Evolutionary conservation across 1,139 yeast species (phyloP).

Genomic region (Keqinozyma sinolaborantium): DNA sequence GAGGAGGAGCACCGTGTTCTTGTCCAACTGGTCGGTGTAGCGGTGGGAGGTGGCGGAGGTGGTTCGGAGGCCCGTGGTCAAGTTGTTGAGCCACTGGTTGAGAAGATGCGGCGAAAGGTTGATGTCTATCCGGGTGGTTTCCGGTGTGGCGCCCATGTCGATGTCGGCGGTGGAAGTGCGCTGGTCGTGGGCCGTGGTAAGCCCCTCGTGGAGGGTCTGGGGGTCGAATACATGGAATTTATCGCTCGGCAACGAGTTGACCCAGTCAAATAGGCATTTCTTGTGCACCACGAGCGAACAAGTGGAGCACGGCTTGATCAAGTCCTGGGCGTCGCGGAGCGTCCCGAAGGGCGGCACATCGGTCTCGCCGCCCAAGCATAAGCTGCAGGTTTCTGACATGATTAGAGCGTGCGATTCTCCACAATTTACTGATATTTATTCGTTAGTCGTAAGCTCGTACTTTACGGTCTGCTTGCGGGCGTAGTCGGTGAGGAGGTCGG

Average conservation of each 20-base stretch:
- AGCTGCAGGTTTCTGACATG: slow-evolving; percentile 25
- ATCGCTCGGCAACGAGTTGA: slow-evolving; percentile 32
- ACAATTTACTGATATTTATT: slow-evolving; percentile 3
- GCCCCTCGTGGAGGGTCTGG: slow-evolving; percentile 4
- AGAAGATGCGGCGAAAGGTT: slow-evolving; percentile 16
- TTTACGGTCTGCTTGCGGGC: slow-evolving; percentile 27
- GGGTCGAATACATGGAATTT: slow-evolving; percentile 24
- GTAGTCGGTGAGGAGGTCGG: slow-evolving; percentile 28
- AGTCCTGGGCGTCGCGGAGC: slow-evolving; percentile 33
- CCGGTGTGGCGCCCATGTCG: slow-evolving; percentile 14
- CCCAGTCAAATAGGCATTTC: slow-evolving; percentile 44
- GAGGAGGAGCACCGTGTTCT: slow-evolving; percentile 17
- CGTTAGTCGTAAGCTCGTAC: background rate
- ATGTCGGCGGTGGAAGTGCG: slow-evolving; percentile 2
- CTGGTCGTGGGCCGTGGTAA: slow-evolving; percentile 1
- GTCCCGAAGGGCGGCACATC: slow-evolving; percentile 44
- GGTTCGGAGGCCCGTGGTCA: slow-evolving; percentile 5
- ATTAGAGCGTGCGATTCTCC: slow-evolving; percentile 1
- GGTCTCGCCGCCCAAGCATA: slow-evolving; percentile 38
- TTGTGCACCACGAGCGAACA: slow-evolving; percentile 37
- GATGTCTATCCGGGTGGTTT: slow-evolving; percentile 12
- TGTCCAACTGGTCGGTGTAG: background rate
- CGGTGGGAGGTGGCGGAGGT: slow-evolving; percentile 1
- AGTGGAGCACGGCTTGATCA: slow-evolving; percentile 39
- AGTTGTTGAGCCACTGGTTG: slow-evolving; percentile 15